These are phyloP conservation scores for Eragrostis tef DNA, from an alignment of 202 grass and related monocot genomes.

Conservation along the genomic window DNA sequence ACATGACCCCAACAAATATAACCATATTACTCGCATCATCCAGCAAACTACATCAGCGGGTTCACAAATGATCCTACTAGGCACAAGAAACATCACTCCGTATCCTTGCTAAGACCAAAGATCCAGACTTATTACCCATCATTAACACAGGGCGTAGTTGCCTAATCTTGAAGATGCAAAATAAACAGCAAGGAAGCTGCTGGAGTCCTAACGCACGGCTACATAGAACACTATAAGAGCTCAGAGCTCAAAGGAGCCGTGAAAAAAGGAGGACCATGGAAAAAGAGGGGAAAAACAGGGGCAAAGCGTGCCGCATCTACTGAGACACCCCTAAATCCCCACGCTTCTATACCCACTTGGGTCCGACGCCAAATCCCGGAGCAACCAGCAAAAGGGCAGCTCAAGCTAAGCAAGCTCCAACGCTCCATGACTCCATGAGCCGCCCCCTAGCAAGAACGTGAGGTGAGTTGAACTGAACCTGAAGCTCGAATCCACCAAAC, in stretches of 20 bases:
- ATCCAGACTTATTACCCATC: slow-evolving; percentile 23
- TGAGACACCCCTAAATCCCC: slow-evolving; percentile 53
- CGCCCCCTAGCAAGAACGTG: background rate
- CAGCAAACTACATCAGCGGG: background rate
- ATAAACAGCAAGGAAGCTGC: background rate
- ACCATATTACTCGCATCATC: background rate
- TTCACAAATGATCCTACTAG: slow-evolving; percentile 27
- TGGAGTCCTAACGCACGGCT: slow-evolving; percentile 7
- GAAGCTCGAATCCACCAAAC: slow-evolving; percentile 54
- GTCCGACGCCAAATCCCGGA: slow-evolving; percentile 43
- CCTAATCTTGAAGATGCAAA: slow-evolving; percentile 34
- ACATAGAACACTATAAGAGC: slow-evolving; percentile 5
- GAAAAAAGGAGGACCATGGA: slow-evolving; percentile 8
- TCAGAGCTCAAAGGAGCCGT: slow-evolving; percentile 20
- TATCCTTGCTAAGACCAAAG: slow-evolving; percentile 21
- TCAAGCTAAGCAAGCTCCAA: slow-evolving; percentile 23
- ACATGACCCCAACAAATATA: background rate
- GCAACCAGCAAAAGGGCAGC: slow-evolving; percentile 36
- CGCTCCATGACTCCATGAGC: slow-evolving; percentile 23
- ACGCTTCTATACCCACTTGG: slow-evolving; percentile 32
- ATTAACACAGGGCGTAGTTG: slow-evolving; percentile 12
- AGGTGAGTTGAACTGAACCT: slow-evolving; percentile 37
- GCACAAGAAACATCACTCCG: background rate
- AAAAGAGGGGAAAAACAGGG: slow-evolving; percentile 28
- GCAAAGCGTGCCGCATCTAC: slow-evolving; percentile 48